Base-by-base conservation (phyloP, 331 rosid genomes). In the Rhamnella rubrinervis region DNA sequence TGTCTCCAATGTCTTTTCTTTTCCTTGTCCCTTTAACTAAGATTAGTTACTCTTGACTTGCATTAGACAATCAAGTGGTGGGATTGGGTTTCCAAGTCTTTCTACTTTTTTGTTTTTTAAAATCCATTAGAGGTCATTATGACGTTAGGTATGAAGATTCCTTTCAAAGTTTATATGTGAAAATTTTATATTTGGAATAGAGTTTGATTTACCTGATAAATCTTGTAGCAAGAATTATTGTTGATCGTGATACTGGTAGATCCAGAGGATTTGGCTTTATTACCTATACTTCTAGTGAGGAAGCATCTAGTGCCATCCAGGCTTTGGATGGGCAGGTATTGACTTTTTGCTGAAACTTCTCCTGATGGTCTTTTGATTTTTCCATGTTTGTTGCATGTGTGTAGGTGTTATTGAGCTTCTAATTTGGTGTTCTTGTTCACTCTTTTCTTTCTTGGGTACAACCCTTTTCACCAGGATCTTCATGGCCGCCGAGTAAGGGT, bases 181-280 rank as follows among this genome's bases (percentile, higher is more conserved):
- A 11, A 21, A 70, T 53, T 40, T 31, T 67, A 26, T 25, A 51
- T 21, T 44, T 35, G 41, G 19, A 63, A 44, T 47, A 18, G n/a
- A 8, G 18, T 31, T 61, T 71, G 21, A 71, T 75, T 49, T 7
- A 25, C 49, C 16, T 37, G 50, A 19, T 59, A n/a, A 58, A 68
- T 28, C 57, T 69, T 89, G 81, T 61, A 92, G 98, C 90, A 35
- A 85, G 91, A 85, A 66, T 92, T 51, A 86, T 92, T 55, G 47
- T 72, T 75, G 96, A 92, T 66, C 96, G 98, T 21, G 96, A 89
- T 2, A 85, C 88, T 47, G 98, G 98, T 65, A 86, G 89, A 80
- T 92, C 96, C 47, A 81, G 92, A 78, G 98, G 98, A 75, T 92
- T 92, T 83, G 98, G 91, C 60, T 92, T 92, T 69, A 38, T 92